These are phyloP conservation scores for Diaporthe ilicicola DNA, from an alignment of 2,329 filamentous ascomycete genomes.

Conservation along the genomic window DNA sequence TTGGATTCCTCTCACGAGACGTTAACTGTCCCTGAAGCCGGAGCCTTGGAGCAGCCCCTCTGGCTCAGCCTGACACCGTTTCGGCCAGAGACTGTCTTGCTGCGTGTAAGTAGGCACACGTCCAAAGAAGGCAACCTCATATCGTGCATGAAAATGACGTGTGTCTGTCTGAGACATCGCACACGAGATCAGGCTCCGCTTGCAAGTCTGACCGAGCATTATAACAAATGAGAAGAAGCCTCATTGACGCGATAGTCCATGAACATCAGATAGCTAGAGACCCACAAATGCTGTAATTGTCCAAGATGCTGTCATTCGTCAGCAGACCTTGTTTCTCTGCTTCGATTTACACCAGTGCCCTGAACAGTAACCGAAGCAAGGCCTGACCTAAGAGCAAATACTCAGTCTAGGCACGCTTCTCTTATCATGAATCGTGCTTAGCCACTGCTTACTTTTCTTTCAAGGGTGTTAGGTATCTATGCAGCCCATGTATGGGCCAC, in stretches of 20 bases:
- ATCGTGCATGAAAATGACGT: neutral
- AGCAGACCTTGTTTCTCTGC: neutral
- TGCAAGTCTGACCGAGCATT: neutral
- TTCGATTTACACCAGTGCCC: neutral
- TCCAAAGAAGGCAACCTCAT: neutral
- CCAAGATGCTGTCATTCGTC: neutral
- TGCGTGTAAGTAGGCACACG: neutral
- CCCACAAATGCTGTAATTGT: no score
- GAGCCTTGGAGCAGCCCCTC: neutral
- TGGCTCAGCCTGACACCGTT: neutral
- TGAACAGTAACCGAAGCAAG: neutral
- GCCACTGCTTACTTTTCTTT: neutral
- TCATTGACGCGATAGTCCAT: neutral
- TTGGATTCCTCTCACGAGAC: neutral
- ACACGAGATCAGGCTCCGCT: neutral
- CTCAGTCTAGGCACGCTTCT: neutral
- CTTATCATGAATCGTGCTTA: neutral
- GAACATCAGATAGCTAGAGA: neutral
- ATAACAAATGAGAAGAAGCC: neutral
- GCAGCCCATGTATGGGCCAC: neutral
- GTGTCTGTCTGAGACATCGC: neutral
- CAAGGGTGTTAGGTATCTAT: neutral
- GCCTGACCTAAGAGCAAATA: neutral
- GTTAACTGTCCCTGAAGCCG: neutral
- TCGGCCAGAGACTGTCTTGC: constrained; percentile 1